A percentile compares a stretch with the other conserved stretches of the same genome.
These are phyloP conservation scores for Candolleomyces efflorescens DNA, from an alignment of 768 basidiomycete species.

Conservation along the genomic window DNA sequence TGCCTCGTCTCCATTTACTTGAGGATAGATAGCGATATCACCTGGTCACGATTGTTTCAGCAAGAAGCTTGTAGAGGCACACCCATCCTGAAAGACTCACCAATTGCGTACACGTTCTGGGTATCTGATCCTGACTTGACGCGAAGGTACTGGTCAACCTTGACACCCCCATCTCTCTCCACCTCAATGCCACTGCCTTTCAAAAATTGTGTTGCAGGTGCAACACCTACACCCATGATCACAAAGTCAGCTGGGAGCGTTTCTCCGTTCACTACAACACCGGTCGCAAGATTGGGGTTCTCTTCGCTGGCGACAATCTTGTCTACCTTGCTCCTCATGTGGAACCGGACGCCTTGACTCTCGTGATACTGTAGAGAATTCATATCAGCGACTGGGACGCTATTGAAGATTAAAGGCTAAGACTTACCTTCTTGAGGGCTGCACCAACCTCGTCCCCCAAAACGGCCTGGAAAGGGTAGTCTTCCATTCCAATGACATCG, in stretches of 20 bases:
- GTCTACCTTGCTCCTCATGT: slow-evolving; percentile 66
- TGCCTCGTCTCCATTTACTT: slow-evolving; percentile 44
- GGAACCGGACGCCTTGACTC: slow-evolving; percentile 79
- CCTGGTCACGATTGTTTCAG: slow-evolving; percentile 29
- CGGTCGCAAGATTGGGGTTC: slow-evolving; percentile 50
- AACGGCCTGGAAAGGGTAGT: slow-evolving; percentile 75
- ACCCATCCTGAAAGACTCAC: slow-evolving; percentile 25
- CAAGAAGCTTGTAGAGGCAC: not conserved
- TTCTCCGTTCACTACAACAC: slow-evolving; percentile 61
- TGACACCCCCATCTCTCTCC: slow-evolving; percentile 73
- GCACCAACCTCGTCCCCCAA: slow-evolving; percentile 78
- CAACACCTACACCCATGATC: slow-evolving; percentile 84
- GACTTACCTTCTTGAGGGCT: slow-evolving; percentile 64
- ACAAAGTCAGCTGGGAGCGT: slow-evolving; percentile 72
- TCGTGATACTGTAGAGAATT: slow-evolving; percentile 61
- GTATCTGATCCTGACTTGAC: slow-evolving; percentile 43
- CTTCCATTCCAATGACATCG: slow-evolving; percentile 80
- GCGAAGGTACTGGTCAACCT: slow-evolving; percentile 69
- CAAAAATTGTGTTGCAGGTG: slow-evolving; percentile 76
- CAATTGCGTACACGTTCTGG: slow-evolving; percentile 66
- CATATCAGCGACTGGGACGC: not conserved
- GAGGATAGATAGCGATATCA: slow-evolving; percentile 81
- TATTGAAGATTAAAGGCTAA: not conserved
- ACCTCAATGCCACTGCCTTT: slow-evolving; percentile 65
- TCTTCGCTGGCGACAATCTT: slow-evolving; percentile 57